Base-by-base conservation (phyloP, 2,329 filamentous ascomycete species). In the Tolypocladium sp. region DNA sequence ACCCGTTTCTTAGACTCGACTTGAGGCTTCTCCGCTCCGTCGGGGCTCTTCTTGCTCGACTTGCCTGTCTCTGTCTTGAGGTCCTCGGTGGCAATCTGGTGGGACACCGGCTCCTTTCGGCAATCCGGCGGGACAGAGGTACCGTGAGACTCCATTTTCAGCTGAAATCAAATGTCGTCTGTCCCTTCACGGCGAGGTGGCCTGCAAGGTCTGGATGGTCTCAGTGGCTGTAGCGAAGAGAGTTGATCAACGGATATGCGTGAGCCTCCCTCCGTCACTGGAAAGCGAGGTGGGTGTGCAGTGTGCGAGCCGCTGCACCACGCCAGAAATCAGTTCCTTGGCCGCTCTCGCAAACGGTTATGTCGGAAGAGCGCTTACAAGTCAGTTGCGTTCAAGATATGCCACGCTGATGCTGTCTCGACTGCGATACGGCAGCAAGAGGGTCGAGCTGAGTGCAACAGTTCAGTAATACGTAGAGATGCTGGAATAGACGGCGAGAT, bases 71-170 rank as follows among this genome's bases (percentile, higher is more conserved):
- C 53, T 7, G 41, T 44, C 25, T 33, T 22, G n/a, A 38, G 42
- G 57, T 61, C 37, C 60, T 57, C 54, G 63, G 62, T 27, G 15
- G 22, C 27, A 17, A 13, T 37, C 33, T 33, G 56, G 33, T 41
- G 46, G 37, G 37, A 25, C 6, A 9, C 56, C 10, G 25, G 22
- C 35, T 64, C 59, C 27, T 59, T 61, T 53, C 61, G 66, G 42
- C 60, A 60, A 42, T 67, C 67, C 20, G 62, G 58, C 12, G 64
- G 60, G 51, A 62, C 55, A 6, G 64, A 57, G 40, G 57, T 55
- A 53, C 64, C 62, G 15, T 60, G 60, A 4, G 61, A 57, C 40
- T 63, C 67, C 67, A 69, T 69, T 37, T 35, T 13, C 38, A 40
- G 15, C 10, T 10, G 4, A 9, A 53, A 12, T 20, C 46, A 30